Evolutionary conservation across 768 basidiomycete species (phyloP), one percentile per base, ranked within the genome.

Genomic region (Cystofilobasidium ferigula): DNA sequence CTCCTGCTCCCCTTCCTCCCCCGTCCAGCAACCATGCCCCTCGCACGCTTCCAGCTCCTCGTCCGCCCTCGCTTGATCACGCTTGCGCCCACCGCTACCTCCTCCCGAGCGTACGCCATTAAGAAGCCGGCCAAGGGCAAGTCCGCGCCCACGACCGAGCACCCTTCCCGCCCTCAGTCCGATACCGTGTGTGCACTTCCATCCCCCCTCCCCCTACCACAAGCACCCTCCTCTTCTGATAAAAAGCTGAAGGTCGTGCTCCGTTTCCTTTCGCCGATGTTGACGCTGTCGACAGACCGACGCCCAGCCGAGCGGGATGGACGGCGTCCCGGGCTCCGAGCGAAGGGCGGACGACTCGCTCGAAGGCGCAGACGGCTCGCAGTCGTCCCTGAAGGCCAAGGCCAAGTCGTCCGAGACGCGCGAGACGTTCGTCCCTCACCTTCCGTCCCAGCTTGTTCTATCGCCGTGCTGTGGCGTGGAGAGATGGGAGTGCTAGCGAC

Each of bases 101-200:
- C n/a, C n/a, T n/a, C n/a, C n/a, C n/a, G 53, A 67, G 53, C 2
- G 36, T 66, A 60, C 20, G 64, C 28, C 40, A 57, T 32, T 28
- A 57, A 63, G 54, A 54, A 42, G 36, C 36, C 8, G 18, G 8
- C 14, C 30, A 12, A 14, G 36, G 35, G 36, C 3, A 45, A 60
- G 40, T 32, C 51, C 3, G 5, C 28, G 2, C 4, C 8, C 51
- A 28, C 28, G 28, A 54, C 8, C 28, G n/a, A n/a, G n/a, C n/a
- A n/a, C n/a, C 51, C 51, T 5, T 54, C 51, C 18, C 51, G 51
- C 51, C 51, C 51, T n/a, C 51, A 54, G 51, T 54, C 51, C 9
- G 51, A 54, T 13, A 54, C 51, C 7, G 51, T 54, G 26, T 28
- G 51, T 32, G 10, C 40, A 10, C 40, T 10, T 20, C 40, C 10